phyloP scores from a whole-genome alignment of 1,284 basidiomycete genomes.

The Apiotrichum veenhuisii region DNA sequence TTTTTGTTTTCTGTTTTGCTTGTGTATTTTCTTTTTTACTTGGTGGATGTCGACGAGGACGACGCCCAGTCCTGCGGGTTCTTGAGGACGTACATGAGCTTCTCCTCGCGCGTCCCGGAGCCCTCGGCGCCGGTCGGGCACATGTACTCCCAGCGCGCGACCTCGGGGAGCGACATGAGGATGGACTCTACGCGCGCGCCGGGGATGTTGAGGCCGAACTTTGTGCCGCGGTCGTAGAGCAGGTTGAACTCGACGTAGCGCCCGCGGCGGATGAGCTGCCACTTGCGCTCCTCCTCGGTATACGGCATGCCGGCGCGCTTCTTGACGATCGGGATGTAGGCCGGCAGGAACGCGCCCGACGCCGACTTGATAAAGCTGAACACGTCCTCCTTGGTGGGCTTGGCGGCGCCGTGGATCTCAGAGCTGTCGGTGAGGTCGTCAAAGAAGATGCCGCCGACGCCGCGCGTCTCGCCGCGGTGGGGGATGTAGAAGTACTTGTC shows the following conservation, averaged over 20 bases:
- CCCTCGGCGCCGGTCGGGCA: slow-evolving; percentile 66
- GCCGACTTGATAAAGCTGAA: slow-evolving; percentile 69
- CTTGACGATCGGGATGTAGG: slow-evolving; percentile 78
- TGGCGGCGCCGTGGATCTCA: slow-evolving; percentile 31
- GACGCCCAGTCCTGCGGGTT: slow-evolving; percentile 72
- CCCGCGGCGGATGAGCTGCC: slow-evolving; percentile 85
- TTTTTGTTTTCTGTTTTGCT: slow-evolving; percentile 1
- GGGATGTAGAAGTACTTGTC: slow-evolving; percentile 94
- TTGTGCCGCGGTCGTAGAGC: slow-evolving; percentile 66
- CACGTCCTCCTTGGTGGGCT: slow-evolving; percentile 59
- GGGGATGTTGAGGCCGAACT: slow-evolving; percentile 83
- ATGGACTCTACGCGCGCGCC: slow-evolving; percentile 91
- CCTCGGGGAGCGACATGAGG: slow-evolving; percentile 83
- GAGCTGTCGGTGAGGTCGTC: slow-evolving; percentile 66
- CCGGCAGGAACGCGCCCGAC: slow-evolving; percentile 76
- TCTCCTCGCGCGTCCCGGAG: slow-evolving; percentile 64
- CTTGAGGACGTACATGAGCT: slow-evolving; percentile 65
- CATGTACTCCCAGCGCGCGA: slow-evolving; percentile 92
- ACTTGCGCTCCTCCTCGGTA: slow-evolving; percentile 65
- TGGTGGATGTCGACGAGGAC: too few relatives aligned
- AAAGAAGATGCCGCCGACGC: slow-evolving; percentile 94
- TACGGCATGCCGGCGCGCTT: slow-evolving; percentile 57
- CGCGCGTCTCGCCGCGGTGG: slow-evolving; percentile 86
- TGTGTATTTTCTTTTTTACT: neutral
- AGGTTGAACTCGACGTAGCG: slow-evolving; percentile 94